Evolutionary conservation across 345 rosid genomes (phyloP).

Genomic region (Moricandia arvensis): DNA sequence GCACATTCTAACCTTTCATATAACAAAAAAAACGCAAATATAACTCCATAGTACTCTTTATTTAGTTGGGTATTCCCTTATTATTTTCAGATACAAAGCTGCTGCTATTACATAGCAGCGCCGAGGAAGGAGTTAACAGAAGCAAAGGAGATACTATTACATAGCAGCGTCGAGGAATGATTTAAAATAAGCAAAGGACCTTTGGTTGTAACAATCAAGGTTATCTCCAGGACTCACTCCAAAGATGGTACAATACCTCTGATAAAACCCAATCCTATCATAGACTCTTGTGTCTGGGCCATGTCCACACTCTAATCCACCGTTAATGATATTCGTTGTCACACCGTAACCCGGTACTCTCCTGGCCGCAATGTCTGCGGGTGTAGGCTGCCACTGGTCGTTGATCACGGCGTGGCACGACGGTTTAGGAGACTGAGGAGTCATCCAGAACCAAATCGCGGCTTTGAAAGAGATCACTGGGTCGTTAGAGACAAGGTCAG

Average conservation of each 20-base stretch:
- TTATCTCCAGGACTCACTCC: conserved; percentile 52
- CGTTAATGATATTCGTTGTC: conserved; percentile 65
- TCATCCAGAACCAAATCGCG: conserved; percentile 81
- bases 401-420: conserved; percentile 61
- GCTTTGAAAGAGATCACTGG: conserved; percentile 56
- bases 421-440: conserved; percentile 56
- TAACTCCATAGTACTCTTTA: background rate
- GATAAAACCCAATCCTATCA: conserved; percentile 62
- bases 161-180: conserved; percentile 25
- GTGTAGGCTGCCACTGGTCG: conserved; percentile 52
- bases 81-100: conserved; percentile 21
- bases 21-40: background rate
- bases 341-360: conserved; percentile 57
- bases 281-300: conserved; percentile 47
- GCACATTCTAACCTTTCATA: background rate
- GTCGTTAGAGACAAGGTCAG: conserved; percentile 49
- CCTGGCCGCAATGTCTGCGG: conserved; percentile 43
- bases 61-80: background rate
- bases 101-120: conserved; percentile 18
- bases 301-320: conserved; percentile 62
- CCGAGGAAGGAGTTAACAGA: conserved; percentile 1
- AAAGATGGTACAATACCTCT: conserved; percentile 60
- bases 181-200: conserved; percentile 30
- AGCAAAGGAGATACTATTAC: conserved; percentile 24
- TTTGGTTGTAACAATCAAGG: conserved; percentile 63